Base-by-base conservation (phyloP, 768 basidiomycete species). In the Leccinum subgranulosum region DNA sequence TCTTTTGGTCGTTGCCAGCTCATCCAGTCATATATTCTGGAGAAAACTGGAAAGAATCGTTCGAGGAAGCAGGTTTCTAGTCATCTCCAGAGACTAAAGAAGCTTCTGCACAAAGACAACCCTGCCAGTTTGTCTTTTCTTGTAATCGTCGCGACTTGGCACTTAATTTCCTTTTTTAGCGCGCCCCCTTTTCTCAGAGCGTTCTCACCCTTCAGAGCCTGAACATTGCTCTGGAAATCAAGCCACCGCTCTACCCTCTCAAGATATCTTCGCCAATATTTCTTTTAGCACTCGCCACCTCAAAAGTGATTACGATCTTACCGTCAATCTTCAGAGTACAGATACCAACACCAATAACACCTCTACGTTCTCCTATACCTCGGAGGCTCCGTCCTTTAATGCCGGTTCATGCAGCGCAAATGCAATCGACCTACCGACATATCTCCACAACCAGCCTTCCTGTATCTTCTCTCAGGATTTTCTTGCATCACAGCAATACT, bases 31-130 rank as follows among this genome's bases (percentile, higher is more conserved):
- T 75, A 77, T 47, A 66, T 75, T 31, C 55, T 73, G 23, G 70
- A 76, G 49, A 75, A 73, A 57, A 75, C 74, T 14, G 74, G 74
- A 14, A 75, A 69, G 59, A 73, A 65, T 56, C 72, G 74, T 15
- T 74, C 75, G 36, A 64, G 74, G 55, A 75, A 75, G 60, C 74
- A 75, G 56, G 75, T 75, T 31, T 76, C 74, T 25, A 75, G 74
- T 58, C 76, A 77, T 39, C 66, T 75, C 48, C 74, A 75, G 60
- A 62, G 76, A 50, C 52, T 75, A 14, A 74, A 77, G 53, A 76
- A 71, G 34, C 66, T 66, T 11, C n/a, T n/a, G n/a, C 64, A 73
- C 12, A 71, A 67, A 46, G 62, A 73, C 50, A 65, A 74, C 48
- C 66, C 71, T 25, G 51, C 66, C 19, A 68, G 74, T 75, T 57